A percentile compares a stretch with the other conserved stretches of the same genome.
Conservation (phyloP, 345 rosid genomes). For the Iberis pinnata region DNA sequence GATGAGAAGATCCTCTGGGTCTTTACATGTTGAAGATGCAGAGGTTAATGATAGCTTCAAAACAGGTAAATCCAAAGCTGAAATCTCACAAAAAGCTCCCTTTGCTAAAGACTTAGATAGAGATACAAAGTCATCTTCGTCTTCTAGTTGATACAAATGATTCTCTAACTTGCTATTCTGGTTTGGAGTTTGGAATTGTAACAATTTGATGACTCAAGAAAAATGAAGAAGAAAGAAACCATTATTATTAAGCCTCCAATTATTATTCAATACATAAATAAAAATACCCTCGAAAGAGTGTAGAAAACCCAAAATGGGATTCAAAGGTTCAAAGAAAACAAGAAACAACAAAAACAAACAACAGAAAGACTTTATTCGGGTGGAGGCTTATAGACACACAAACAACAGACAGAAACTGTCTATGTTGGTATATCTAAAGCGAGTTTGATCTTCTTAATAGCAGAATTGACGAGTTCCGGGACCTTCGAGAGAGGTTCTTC, state of each 20-base stretch:
- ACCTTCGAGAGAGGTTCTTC: constrained; percentile 26
- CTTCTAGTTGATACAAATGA: constrained; percentile 15
- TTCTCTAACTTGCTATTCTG: too few species aligned
- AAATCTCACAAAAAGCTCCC: constrained; percentile 38
- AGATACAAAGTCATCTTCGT: constrained; percentile 9
- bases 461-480: constrained; percentile 33
- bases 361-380: too few species aligned
- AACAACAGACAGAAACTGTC: background rate
- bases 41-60: constrained; percentile 30
- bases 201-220: too few species aligned
- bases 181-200: too few species aligned
- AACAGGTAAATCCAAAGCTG: constrained; percentile 23
- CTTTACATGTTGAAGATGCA: constrained; percentile 54
- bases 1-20: constrained; percentile 52
- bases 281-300: too few species aligned
- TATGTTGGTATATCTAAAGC: constrained; percentile 13
- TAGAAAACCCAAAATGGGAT: too few species aligned
- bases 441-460: constrained; percentile 40
- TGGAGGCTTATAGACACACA: too few species aligned
- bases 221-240: too few species aligned
- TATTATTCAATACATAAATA: too few species aligned
- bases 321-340: background rate
- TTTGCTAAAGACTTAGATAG: constrained; percentile 32
- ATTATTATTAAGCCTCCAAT: too few species aligned
- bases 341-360: background rate